phyloP scores from a whole-genome alignment of 352 stramenopile species.

The Pythium dissotocum region DNA sequence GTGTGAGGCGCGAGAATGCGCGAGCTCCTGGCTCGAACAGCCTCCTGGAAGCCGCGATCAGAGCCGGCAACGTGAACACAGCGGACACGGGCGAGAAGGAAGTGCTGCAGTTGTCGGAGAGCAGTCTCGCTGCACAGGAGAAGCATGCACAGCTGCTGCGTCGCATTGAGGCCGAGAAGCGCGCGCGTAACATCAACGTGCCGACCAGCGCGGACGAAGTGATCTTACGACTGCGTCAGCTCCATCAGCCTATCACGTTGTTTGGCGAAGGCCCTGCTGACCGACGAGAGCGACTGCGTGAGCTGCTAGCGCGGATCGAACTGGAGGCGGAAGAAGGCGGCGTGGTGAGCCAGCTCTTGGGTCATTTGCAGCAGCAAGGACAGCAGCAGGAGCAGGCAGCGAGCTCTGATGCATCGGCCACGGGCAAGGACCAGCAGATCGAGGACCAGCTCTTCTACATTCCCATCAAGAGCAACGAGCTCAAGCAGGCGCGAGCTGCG shows the following conservation, averaged over 20 bases:
- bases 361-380: slow-evolving; percentile 27
- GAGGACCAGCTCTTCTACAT: slow-evolving; percentile 89
- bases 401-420: slow-evolving; percentile 55
- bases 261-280: slow-evolving; percentile 96
- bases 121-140: slow-evolving; percentile 78
- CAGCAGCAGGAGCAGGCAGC: slow-evolving; percentile 38
- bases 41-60: slow-evolving; percentile 69
- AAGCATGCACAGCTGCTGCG: slow-evolving; percentile 87
- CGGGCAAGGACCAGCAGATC: slow-evolving; percentile 25
- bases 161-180: slow-evolving; percentile 91
- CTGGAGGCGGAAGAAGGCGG: slow-evolving; percentile 70
- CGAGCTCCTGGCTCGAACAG: slow-evolving; percentile 23
- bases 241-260: slow-evolving; percentile 93
- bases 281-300: slow-evolving; percentile 91
- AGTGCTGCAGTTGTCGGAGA: slow-evolving; percentile 84
- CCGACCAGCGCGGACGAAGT: slow-evolving; percentile 93
- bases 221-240: slow-evolving; percentile 81
- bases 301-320: slow-evolving; percentile 84
- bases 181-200: slow-evolving; percentile 89
- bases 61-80: slow-evolving; percentile 83
- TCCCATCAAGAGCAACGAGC: slow-evolving; percentile 63
- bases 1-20: slow-evolving; percentile 30
- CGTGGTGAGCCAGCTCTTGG: slow-evolving; percentile 59
- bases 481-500: slow-evolving; percentile 81
- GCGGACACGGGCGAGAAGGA: slow-evolving; percentile 76